Percentiles rank a stretch among this genome's conserved stretches.
These are phyloP conservation scores for Fusarium sp. DNA, from an alignment of 2,329 filamentous ascomycete genomes.

Conservation along the genomic window DNA sequence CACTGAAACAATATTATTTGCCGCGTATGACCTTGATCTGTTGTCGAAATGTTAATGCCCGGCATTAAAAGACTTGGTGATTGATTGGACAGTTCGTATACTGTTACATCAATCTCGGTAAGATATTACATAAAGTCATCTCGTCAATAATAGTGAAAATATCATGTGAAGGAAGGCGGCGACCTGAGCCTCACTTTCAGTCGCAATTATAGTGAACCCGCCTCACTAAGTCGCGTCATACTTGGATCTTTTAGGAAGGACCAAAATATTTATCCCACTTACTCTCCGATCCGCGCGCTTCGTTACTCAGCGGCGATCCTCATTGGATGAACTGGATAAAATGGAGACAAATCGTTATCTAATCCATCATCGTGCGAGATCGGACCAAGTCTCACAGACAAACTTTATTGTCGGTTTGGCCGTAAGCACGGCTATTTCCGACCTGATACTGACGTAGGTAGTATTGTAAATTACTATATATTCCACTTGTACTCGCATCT, in stretches of 20 bases:
- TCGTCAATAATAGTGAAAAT: background rate
- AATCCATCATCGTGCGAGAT: conserved; percentile 3
- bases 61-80: no score
- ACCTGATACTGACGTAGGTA: no score
- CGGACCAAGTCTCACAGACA: background rate
- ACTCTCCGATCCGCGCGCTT: conserved; percentile 7
- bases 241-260: background rate
- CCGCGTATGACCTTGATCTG: background rate
- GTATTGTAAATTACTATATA: background rate
- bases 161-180: background rate
- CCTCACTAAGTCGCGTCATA: fast-evolving
- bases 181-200: background rate
- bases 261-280: background rate
- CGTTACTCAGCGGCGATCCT: background rate
- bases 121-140: no score
- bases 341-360: background rate
- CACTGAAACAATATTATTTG: background rate
- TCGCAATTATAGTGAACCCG: background rate
- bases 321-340: background rate
- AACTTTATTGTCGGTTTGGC: background rate
- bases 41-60: no score
- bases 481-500: background rate
- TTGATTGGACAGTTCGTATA: no score
- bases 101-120: no score
- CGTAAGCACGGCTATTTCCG: background rate